Evolutionary conservation across 768 basidiomycete species (phyloP), one percentile per base, ranked within the genome.

Genomic region (Amanita exitialis): DNA sequence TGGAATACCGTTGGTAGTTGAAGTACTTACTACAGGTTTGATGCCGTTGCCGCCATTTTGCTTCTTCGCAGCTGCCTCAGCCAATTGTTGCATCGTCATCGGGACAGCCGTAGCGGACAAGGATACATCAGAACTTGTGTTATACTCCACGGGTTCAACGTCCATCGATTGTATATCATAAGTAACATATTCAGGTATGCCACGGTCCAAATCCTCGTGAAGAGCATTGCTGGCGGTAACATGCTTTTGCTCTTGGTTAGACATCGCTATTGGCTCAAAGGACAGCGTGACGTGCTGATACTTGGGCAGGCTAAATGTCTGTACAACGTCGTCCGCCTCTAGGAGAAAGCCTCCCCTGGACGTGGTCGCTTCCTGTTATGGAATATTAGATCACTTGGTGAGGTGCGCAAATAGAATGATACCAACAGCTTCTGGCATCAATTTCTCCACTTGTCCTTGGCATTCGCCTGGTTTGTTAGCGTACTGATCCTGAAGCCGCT

Each of bases 401-500:
- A 36, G 16, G 27, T 5, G 35, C 10, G 37, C 28, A 38, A 35
- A 23, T 25, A 16, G 10, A 25, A 8, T 9, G 23, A n/a, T n/a
- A 51, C 46, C 15, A 38, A 38, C 51, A 39, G 37, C 34, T 45
- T 37, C 35, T 16, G 35, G 34, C 47, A 44, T 51, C 45, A 44
- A 56, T 52, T 53, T 38, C 44, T 52, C 36, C 42, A 35, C 44
- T 15, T 44, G 20, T n/a, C 23, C 23, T 48, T 38, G 15, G 38
- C 20, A 13, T 20, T 51, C 42, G 6, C 13, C 42, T 15, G 42
- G 13, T 25, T 34, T 32, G 18, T 43, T 51, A 27, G 23, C 68
- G 77, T 95, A 96, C 62, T 94, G 83, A 46, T 79, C 79, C 61
- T 85, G 85, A 30, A 97, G 70, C 41, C 91, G 78, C 58, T 87